Percentiles rank a stretch among this genome's conserved stretches.
Evolutionary conservation across 2,329 filamentous ascomycete genomes (phyloP).

Genomic region (Ophiostoma fasciatum): DNA sequence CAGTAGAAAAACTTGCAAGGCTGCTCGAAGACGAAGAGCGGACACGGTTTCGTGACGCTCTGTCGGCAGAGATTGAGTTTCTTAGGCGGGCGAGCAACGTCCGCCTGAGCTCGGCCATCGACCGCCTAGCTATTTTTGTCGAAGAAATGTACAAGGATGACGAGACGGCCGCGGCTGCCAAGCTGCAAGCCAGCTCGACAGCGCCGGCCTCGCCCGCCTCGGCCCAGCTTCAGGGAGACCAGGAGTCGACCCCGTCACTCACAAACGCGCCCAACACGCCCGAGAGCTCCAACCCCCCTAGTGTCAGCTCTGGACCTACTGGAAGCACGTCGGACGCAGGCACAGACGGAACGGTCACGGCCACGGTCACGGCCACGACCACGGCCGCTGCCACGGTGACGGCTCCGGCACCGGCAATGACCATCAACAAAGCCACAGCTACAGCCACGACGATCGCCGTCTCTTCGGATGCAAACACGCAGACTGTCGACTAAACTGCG

Average conservation of each 20-base stretch:
- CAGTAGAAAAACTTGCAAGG: constrained; percentile 62
- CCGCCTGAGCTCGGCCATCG: constrained; percentile 52
- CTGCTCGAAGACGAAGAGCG: constrained; percentile 46
- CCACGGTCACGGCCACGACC: too few relatives aligned
- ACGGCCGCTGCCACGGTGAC: too few relatives aligned
- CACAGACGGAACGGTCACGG: too few relatives aligned
- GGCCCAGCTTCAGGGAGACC: constrained; percentile 26
- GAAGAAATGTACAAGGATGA: constrained; percentile 19
- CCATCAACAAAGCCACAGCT: too few relatives aligned
- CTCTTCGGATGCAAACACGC: too few relatives aligned
- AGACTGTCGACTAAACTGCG: too few relatives aligned
- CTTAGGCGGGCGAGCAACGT: constrained; percentile 50
- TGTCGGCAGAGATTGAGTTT: constrained; percentile 44
- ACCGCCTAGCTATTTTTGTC: constrained; percentile 32
- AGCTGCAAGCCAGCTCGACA: constrained; percentile 9
- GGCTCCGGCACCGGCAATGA: too few relatives aligned
- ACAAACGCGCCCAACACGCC: constrained; percentile 57
- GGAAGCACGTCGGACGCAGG: too few relatives aligned
- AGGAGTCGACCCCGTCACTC: constrained; percentile 46
- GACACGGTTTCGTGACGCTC: constrained; percentile 43
- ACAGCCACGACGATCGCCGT: too few relatives aligned
- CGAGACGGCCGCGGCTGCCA: not conserved
- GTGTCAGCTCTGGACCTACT: too few relatives aligned
- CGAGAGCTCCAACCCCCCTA: constrained; percentile 50
- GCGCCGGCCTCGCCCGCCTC: constrained; percentile 20